Conservation (phyloP, 805 yeast species). For the Yamadazyma akitaensis region DNA sequence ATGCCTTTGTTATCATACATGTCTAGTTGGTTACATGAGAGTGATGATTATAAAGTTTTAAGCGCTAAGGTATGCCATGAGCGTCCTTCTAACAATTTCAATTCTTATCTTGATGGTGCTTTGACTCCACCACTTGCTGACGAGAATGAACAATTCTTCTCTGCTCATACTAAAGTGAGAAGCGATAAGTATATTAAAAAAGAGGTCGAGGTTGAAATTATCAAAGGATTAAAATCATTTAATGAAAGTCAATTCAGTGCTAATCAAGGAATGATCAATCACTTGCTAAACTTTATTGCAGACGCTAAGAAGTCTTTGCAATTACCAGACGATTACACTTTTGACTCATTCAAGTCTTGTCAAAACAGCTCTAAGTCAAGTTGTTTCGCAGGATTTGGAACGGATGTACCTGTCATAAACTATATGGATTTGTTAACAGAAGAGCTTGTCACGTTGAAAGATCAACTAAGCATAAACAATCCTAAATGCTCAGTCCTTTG, state of each 20-base stretch:
- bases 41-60: slow-evolving; percentile 15
- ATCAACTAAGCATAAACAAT: slow-evolving; percentile 3
- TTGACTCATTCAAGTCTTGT: background rate
- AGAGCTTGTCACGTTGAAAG: slow-evolving; percentile 5
- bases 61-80: slow-evolving; percentile 11
- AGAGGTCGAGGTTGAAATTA: slow-evolving; percentile 11
- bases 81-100: slow-evolving; percentile 2
- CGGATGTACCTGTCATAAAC: background rate
- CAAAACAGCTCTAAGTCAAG: background rate
- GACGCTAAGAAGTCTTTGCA: background rate
- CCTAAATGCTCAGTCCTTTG: slow-evolving; percentile 7
- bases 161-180: background rate
- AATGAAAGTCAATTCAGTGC: background rate
- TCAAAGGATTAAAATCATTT: slow-evolving; percentile 7
- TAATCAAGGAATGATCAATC: slow-evolving; percentile 3
- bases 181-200: slow-evolving; percentile 9
- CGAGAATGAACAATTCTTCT: slow-evolving; percentile 3
- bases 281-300: background rate
- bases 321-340: background rate
- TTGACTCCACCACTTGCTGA: slow-evolving; percentile 14
- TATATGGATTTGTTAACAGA: slow-evolving; percentile 10
- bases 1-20: slow-evolving; percentile 15
- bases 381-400: background rate
- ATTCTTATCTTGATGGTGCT: slow-evolving; percentile 9
- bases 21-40: slow-evolving; percentile 15